Evolutionary conservation across 2,329 filamentous ascomycete genomes (phyloP).

Genomic region (Botrytis medusae): DNA sequence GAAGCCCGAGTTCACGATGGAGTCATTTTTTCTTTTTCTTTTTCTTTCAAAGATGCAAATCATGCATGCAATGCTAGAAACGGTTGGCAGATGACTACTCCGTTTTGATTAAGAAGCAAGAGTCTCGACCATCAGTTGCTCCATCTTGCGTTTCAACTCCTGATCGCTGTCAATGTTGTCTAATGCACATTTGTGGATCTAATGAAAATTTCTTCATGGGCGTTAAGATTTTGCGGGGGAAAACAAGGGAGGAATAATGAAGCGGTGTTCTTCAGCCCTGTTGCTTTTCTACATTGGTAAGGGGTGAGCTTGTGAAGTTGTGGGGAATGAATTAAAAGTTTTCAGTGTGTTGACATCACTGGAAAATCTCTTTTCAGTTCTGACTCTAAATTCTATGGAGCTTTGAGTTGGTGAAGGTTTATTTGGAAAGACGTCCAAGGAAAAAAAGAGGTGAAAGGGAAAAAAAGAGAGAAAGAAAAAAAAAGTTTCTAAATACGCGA

Average conservation of each 20-base stretch:
- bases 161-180: slow-evolving; percentile 10
- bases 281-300: slow-evolving; percentile 5
- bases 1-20: not conserved
- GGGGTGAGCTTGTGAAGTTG: not conserved
- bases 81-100: slow-evolving; percentile 5
- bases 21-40: not conserved
- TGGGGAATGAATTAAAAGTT: slow-evolving; percentile 14
- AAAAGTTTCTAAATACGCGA: not conserved
- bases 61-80: not conserved
- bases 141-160: slow-evolving; percentile 10
- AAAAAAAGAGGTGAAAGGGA: not conserved
- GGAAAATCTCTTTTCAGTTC: slow-evolving; percentile 8
- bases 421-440: not conserved
- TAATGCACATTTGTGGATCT: slow-evolving; percentile 12
- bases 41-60: not conserved
- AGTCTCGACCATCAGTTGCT: slow-evolving; percentile 2
- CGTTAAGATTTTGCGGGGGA: slow-evolving; percentile 12
- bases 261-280: slow-evolving; percentile 15
- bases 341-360: slow-evolving; percentile 13
- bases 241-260: slow-evolving; percentile 1
- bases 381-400: not conserved
- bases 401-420: not conserved
- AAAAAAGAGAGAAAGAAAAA: not conserved
- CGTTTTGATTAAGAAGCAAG: not conserved
- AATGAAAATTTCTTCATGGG: slow-evolving; percentile 17